Evolutionary conservation across 176 grass and related monocot genomes (phyloP).

Genomic region (Raddia distichophylla): DNA sequence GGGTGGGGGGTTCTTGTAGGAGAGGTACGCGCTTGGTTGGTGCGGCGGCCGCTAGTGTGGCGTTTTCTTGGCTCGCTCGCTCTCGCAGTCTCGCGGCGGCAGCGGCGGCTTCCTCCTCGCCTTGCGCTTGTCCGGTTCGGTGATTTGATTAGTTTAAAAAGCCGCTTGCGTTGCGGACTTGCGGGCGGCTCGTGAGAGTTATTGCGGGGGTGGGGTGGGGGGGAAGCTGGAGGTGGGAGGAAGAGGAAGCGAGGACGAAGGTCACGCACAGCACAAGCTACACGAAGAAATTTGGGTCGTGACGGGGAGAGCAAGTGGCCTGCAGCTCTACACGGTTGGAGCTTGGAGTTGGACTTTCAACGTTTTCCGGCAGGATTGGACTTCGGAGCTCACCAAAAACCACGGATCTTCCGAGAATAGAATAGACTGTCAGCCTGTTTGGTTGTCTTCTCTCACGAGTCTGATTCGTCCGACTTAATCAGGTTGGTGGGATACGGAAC

Average conservation of each 20-base stretch:
- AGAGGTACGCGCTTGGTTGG: constrained; percentile 11
- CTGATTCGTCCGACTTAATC: no score
- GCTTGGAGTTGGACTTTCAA: constrained; percentile 2
- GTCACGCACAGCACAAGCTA: neutral
- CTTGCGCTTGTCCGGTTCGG: constrained; percentile 2
- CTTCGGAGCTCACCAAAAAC: neutral
- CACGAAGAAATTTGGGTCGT: neutral
- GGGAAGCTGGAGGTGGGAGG: neutral
- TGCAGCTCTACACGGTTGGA: constrained; percentile 10
- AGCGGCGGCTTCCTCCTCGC: neutral
- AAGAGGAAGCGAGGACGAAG: constrained; percentile 38
- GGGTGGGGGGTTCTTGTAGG: constrained; percentile 45
- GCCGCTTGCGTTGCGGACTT: neutral
- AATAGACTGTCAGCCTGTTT: no score
- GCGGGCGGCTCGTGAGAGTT: constrained; percentile 25
- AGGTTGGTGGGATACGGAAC: no score
- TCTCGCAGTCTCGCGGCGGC: no score
- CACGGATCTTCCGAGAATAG: neutral
- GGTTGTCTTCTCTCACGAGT: no score
- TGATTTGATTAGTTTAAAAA: constrained; percentile 32
- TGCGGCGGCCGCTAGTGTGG: constrained; percentile 11
- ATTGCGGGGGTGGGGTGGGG: constrained; percentile 23
- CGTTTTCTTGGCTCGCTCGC: constrained; percentile 8
- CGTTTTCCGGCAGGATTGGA: neutral
- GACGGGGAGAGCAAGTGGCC: neutral